Base-by-base conservation (phyloP, 2,329 filamentous ascomycete species). In the Fusarium annulatum region DNA sequence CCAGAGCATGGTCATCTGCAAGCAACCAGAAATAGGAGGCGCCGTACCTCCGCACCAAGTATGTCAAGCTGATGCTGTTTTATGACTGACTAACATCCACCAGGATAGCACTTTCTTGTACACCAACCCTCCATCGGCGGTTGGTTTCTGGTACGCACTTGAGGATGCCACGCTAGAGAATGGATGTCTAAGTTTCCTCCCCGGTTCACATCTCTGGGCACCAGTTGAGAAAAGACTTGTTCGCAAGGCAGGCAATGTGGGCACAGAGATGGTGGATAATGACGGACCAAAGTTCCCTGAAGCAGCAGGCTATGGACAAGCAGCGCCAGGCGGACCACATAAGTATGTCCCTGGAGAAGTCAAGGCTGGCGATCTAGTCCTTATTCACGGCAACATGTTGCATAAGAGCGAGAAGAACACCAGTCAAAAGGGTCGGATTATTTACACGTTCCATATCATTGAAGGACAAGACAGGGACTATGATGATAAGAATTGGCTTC, bases 1-100 rank as follows among this genome's bases (percentile, higher is more conserved):
- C 59, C 96, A 99, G 86, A 96, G 93, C 81, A 99, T 99, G 96
- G 88, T 98, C 34, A 98, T 99, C 77, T 98, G 95, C 89, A 99
- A 99, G 83, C 96, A 98, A 84, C 95, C 96, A 28, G 94, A 97
- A 83, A 98, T 98, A 60, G 96, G 96, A 34, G 96, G 94, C 28
- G 93, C 93, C 4, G 96, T 98, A 48, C 94, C 93, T 2, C 90
- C 94, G 28, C 96, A 99, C 81, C 95, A 97, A 84, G 61, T 64
- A 39, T n/a, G 43, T 43, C n/a, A 10, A 42, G 26, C 26, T 9
- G 46, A 7, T 26, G 1, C 14, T 64, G 15, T 12, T 30, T 26
- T 33, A 60, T 55, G 23, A 18, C 26, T 30, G 36, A 41, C 34
- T 55, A 55, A 55, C 51, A 30, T 55, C 19, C 19, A 98, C 82